Conservation (phyloP, 1,284 basidiomycete species). For the Trametes sp. region DNA sequence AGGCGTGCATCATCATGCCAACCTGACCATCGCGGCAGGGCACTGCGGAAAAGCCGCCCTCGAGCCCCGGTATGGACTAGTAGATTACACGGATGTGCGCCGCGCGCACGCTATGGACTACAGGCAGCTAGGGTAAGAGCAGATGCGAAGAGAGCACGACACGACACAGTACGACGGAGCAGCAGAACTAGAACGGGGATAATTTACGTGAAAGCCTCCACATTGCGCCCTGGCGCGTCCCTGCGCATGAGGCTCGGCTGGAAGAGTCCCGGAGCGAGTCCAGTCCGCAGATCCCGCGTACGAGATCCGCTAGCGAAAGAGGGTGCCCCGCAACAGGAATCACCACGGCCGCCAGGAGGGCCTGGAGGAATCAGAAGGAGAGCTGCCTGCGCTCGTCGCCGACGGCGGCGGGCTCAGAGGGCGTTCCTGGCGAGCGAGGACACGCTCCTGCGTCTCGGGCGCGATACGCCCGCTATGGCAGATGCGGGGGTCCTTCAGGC, state of each 20-base stretch:
- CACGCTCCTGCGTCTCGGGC: slow-evolving; percentile 14
- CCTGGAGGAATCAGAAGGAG: slow-evolving; percentile 44
- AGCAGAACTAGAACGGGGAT: slow-evolving; percentile 24
- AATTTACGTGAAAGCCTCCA: slow-evolving; percentile 22
- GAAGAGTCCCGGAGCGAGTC: neutral
- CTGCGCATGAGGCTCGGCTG: slow-evolving; percentile 1
- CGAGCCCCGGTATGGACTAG: slow-evolving; percentile 19
- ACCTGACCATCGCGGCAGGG: slow-evolving; percentile 14
- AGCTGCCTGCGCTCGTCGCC: slow-evolving; percentile 21
- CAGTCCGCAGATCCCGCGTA: neutral
- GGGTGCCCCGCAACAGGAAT: neutral
- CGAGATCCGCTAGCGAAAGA: neutral
- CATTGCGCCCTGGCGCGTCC: slow-evolving; percentile 6
- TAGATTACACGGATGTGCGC: slow-evolving; percentile 21
- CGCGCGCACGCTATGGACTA: slow-evolving; percentile 20
- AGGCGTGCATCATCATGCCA: slow-evolving; percentile 13
- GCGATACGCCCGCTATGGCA: slow-evolving; percentile 12
- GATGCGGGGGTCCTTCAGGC: slow-evolving; percentile 9
- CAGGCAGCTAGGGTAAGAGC: slow-evolving; percentile 26
- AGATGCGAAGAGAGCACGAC: slow-evolving; percentile 11
- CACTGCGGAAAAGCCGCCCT: slow-evolving; percentile 11
- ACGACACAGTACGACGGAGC: slow-evolving; percentile 9
- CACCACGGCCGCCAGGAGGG: slow-evolving; percentile 33
- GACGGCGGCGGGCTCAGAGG: slow-evolving; percentile 30
- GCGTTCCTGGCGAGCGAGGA: slow-evolving; percentile 18